Base-by-base conservation (phyloP, 2,329 filamentous ascomycete species). In the Apiospora marii region DNA sequence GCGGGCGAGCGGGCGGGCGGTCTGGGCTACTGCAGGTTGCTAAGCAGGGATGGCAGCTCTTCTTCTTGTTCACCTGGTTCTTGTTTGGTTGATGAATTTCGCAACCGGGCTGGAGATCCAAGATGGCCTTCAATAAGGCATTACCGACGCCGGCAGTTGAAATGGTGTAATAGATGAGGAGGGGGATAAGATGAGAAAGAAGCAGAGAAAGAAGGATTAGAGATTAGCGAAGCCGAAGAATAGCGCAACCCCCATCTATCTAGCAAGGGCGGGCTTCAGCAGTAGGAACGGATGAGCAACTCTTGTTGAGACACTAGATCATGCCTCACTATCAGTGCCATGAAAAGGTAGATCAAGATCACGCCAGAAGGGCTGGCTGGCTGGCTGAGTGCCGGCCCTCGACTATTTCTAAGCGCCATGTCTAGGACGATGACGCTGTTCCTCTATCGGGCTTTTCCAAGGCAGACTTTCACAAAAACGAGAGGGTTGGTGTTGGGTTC, bases 221-320 rank as follows among this genome's bases (percentile, higher is more conserved):
- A 64, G 58, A 64, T 64, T 64, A 64, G 34, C 12, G 12, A 41
- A 41, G 37, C 37, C 37, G 37, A 41, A 10, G 37, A 58, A 19
- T 14, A 41, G 41, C n/a, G 30, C 37, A 22, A 41, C 14, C 34
- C 58, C n/a, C 27, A 30, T 30, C 27, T 30, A 30, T 64, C 58
- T 24, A 41, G 41, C 58, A 64, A 64, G 34, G 58, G 34, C 58
- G 30, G 19, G 34, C 34, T n/a, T 22, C n/a, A n/a, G 19, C 34
- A 41, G 58, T 41, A n/a, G 19, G 19, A n/a, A 41, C 30, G 22
- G 30, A 64, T 41, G 30, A 41, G 37, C 19, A 41, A 41, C 58
- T 64, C 58, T 64, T 41, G 19, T 64, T 64, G 41, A 64, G 30
- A 64, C 58, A 37, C 58, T 64, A 24, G 58, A 41, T 64, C 58